A percentile compares a stretch with the other conserved stretches of the same genome.
Evolutionary conservation across 345 rosid species (phyloP).

Genomic region (Hypericum androsaemum): DNA sequence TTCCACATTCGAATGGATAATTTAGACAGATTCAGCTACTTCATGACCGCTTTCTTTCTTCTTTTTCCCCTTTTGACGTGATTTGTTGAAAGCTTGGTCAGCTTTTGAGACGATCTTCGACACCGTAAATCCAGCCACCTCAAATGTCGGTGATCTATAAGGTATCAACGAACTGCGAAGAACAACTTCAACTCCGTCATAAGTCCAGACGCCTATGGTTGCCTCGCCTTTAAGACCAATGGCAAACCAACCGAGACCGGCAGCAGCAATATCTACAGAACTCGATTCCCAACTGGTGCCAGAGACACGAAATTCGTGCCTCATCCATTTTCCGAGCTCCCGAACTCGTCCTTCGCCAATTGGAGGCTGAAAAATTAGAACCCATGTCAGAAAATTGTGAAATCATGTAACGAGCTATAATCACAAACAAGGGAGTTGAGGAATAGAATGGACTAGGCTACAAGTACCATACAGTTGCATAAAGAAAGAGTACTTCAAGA

Average conservation of each 20-base stretch:
- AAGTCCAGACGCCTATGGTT: conserved; percentile 65
- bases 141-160: conserved; percentile 51
- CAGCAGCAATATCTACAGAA: conserved; percentile 68
- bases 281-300: conserved; percentile 77
- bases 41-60: conserved; percentile 23
- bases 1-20: neutral
- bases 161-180: conserved; percentile 66
- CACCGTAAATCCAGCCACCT: conserved; percentile 76
- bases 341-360: conserved; percentile 61
- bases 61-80: conserved; percentile 35
- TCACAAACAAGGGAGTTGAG: neutral
- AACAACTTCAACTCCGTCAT: conserved; percentile 65
- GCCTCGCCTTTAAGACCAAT: conserved; percentile 80
- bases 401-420: neutral
- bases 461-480: neutral
- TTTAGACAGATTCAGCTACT: conserved; percentile 13
- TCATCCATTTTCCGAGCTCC: conserved; percentile 78
- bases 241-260: conserved; percentile 89
- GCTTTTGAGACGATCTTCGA: conserved; percentile 83
- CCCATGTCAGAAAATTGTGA: conserved; percentile 2
- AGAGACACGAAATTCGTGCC: conserved; percentile 46
- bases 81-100: conserved; percentile 51
- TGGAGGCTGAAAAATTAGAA: conserved; percentile 55
- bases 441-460: neutral
- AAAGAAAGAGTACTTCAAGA: conserved; percentile 3